Evolutionary conservation across 140 eudicot species (phyloP), one percentile per base, ranked within the genome.

Genomic region (Ambrosia hybrid): DNA sequence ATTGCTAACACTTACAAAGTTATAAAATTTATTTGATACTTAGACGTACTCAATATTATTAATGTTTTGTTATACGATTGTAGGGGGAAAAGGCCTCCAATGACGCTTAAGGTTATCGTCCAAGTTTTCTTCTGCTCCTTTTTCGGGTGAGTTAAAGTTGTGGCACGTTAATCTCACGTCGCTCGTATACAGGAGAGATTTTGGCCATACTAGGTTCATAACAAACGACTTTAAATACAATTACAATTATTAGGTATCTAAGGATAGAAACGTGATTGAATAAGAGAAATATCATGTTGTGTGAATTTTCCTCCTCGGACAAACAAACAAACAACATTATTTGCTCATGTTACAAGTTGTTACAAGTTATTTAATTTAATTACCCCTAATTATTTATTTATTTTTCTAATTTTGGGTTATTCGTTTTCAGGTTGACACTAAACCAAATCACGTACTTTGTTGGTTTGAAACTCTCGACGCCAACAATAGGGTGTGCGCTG

Each of bases 401-500:
- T 49, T 49, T 11, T 57, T 37, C 12, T 9, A 10, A 49, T 9
- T 4, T 63, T n/a, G 12, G 4, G 21, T n/a, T n/a, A 64, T 13
- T 38, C n/a, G 56, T 34, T 30, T 12, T 30, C 88, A 93, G 94
- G 62, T 73, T 89, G 17, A 80, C 91, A 5, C 2, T 88, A 70
- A 93, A 93, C 65, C 97, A 87, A 77, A 75, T 81, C 9, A 77
- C 90, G 2, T 93, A 90, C 77, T 90, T 85, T 57, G 84, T 93
- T 26, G 98, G 98, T 33, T 72, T 93, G 58, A 87, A 90, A 81
- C 70, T 85, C 81, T 82, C 97, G 0, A 93, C 91, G 4, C 96
- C 98, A 14, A 93, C 98, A n/a, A 79, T 90, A 9, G 89, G 89
- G n/a, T 90, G 98, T 57, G 96, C 98, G 26, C 49, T 93, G 55